Evolutionary conservation across 441 rosid genomes (phyloP).

Genomic region (Biscutella laevigata): DNA sequence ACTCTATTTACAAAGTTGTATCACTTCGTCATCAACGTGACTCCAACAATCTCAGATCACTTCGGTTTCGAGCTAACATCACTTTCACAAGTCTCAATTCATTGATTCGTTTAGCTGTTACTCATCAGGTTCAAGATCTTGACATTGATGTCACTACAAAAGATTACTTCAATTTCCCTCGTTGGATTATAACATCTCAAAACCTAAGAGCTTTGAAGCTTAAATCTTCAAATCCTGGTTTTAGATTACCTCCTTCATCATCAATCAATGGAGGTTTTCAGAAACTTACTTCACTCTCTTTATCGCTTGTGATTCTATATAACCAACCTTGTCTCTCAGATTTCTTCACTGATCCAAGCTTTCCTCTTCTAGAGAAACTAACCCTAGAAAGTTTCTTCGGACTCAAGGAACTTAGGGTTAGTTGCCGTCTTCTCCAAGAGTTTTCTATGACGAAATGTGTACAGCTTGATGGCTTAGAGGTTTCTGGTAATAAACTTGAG

Average conservation of each 20-base stretch:
- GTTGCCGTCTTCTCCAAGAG: constrained; percentile 47
- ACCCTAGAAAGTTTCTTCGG: constrained; percentile 45
- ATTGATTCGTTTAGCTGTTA: constrained; percentile 62
- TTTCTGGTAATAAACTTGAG: constrained; percentile 36
- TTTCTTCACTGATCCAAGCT: constrained; percentile 49
- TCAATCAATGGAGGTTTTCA: constrained; percentile 46
- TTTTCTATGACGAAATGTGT: constrained; percentile 45
- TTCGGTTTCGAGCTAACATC: constrained; percentile 45
- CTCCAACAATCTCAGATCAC: constrained; percentile 42
- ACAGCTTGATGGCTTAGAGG: constrained; percentile 45
- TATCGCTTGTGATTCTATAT: constrained; percentile 41
- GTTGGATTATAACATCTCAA: constrained; percentile 47
- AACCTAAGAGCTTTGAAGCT: constrained; percentile 39
- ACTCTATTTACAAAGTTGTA: constrained; percentile 19
- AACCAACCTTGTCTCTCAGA: constrained; percentile 42
- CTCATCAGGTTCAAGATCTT: constrained; percentile 53
- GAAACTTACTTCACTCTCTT: constrained; percentile 44
- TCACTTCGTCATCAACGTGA: constrained; percentile 40
- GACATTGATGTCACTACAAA: constrained; percentile 70
- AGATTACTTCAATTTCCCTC: constrained; percentile 75
- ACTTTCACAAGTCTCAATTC: constrained; percentile 54
- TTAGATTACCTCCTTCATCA: constrained; percentile 53
- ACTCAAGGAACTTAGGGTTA: constrained; percentile 40
- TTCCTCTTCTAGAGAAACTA: constrained; percentile 49
- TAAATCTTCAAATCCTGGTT: constrained; percentile 55